Conservation (phyloP, 2,329 filamentous ascomycete species). For the Neocatenulostroma microsporum region DNA sequence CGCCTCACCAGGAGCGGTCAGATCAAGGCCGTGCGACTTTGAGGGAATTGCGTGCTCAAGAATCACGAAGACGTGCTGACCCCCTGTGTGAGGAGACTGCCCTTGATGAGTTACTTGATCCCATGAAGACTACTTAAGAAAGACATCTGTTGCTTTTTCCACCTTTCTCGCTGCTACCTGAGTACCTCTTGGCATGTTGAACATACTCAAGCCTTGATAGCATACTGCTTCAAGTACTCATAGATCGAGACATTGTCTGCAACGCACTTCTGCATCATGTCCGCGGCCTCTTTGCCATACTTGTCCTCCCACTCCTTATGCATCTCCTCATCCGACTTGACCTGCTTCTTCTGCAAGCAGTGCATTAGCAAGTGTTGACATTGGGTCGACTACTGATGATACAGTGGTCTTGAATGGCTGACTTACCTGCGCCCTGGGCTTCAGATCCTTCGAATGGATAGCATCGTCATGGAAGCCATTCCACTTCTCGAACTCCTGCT, state of each 20-base stretch:
- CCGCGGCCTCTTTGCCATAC: conserved; percentile 63
- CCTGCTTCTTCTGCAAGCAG: conserved; percentile 50
- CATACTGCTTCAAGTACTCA: conserved; percentile 74
- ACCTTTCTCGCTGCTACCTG: too few species aligned
- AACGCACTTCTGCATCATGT: conserved; percentile 62
- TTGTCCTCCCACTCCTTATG: conserved; percentile 65
- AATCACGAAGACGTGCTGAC: neutral
- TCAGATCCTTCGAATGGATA: conserved; percentile 69
- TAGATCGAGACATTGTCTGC: conserved; percentile 66
- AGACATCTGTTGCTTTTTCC: neutral
- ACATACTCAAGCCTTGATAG: conserved; percentile 42
- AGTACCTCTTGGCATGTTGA: neutral
- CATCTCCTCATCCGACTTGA: conserved; percentile 57
- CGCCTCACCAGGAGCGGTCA: too few species aligned
- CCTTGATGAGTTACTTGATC: neutral
- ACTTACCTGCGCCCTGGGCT: conserved; percentile 57
- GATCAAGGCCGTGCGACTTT: too few species aligned
- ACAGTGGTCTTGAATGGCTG: neutral
- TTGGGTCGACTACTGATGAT: neutral
- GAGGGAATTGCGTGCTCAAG: conserved; percentile 1
- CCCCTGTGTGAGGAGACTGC: neutral
- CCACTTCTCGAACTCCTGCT: conserved; percentile 87
- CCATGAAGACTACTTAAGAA: neutral
- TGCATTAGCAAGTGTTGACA: conserved; percentile 7
- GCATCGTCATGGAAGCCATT: conserved; percentile 94